phyloP scores from a whole-genome alignment of 805 yeast genomes.

The Saturnispora saitoi region DNA sequence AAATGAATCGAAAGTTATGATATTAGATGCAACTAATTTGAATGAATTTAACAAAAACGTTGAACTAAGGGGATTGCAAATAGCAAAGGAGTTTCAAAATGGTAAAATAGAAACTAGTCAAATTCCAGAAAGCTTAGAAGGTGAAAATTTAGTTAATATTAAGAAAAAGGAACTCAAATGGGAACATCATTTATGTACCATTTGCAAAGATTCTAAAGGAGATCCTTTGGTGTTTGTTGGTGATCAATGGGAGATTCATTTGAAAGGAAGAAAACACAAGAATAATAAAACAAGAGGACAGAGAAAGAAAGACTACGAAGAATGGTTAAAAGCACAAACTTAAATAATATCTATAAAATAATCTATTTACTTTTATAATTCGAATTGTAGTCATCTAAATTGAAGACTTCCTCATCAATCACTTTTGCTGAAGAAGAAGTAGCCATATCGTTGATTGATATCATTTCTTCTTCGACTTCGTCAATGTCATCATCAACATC shows the following conservation, averaged over 20 bases:
- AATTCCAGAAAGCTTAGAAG: slow-evolving; percentile 16
- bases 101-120: slow-evolving; percentile 8
- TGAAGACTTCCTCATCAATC: slow-evolving; percentile 3
- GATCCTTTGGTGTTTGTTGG: slow-evolving; percentile 64
- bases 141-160: slow-evolving; percentile 8
- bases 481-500: slow-evolving; percentile 40
- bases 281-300: slow-evolving; percentile 39
- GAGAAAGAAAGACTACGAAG: slow-evolving; percentile 46
- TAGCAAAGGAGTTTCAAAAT: slow-evolving; percentile 31
- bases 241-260: slow-evolving; percentile 60
- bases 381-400: neutral
- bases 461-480: slow-evolving; percentile 29
- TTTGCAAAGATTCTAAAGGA: slow-evolving; percentile 46
- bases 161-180: slow-evolving; percentile 30
- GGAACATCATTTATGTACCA: slow-evolving; percentile 61
- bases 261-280: slow-evolving; percentile 60
- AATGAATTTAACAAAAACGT: slow-evolving; percentile 52
- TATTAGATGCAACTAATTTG: slow-evolving; percentile 74
- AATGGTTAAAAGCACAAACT: slow-evolving; percentile 20
- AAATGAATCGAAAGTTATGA: slow-evolving; percentile 52
- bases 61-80: slow-evolving; percentile 41
- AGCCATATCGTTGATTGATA: slow-evolving; percentile 7
- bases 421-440: neutral
- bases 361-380: neutral
- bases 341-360: neutral